Evolutionary conservation across 2,329 filamentous ascomycete species (phyloP), one percentile per base, ranked within the genome.

Genomic region (Cephalotrichum gorgonifer): DNA sequence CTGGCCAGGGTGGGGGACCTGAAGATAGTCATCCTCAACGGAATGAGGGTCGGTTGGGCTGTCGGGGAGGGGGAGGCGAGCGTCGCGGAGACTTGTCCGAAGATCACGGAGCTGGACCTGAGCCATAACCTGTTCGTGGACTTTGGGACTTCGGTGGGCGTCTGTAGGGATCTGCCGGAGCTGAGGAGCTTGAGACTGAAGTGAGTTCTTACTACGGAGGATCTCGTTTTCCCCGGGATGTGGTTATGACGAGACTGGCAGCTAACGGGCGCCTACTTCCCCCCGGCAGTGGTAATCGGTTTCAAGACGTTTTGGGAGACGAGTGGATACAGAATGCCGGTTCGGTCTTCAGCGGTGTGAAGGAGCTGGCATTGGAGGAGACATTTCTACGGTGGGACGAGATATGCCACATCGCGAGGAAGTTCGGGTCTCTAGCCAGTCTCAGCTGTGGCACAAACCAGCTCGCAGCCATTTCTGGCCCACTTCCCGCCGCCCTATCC

Each of bases 21-120:
- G 52, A 83, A 77, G 55, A 82, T 90, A 49, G 82, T 94, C 45
- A 79, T 97, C 35, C 72, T 98, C 7, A 90, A 97, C 66, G 83
- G 85, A 14, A 67, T 88, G 60, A 73, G 79, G 46, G 76, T 97
- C 53, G 65, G 60, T 9, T 61, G 59, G 31, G 56, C 54, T 1
- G 64, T 59, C 1, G 60, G 54, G 2, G 33, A 27, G n/a, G 33
- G 23, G 45, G 35, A 42, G 38, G 25, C 54, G 9, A 58, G 64
- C 15, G 75, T 83, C 43, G 57, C 60, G 6, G 64, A 73, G 47
- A 71, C 70, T n/a, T 83, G 80, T 48, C 79, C 81, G 2, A 76
- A 80, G 56, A 82, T 95, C 47, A 70, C 75, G 1, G 87, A 95
- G 60, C 71, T 97, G 43, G 90, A 96, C 60, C 64, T 98, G 39